phyloP scores from a whole-genome alignment of 208 protist species.

The Trypanosoma avium region DNA sequence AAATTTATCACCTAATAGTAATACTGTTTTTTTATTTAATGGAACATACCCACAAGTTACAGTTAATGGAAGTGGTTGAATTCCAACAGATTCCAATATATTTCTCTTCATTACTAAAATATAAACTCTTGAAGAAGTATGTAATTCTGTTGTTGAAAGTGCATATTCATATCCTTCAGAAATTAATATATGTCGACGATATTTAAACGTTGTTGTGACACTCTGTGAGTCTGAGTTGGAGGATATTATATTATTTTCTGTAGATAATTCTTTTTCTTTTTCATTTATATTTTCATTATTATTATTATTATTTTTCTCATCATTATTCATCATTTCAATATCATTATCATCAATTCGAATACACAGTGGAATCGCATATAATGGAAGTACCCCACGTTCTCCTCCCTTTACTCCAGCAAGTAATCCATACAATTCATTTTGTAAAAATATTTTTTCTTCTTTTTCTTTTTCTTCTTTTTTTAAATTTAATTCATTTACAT shows the following conservation, averaged over 20 bases:
- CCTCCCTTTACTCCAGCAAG: conserved; percentile 20
- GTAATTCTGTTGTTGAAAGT: conserved; percentile 10
- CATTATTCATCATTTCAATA: not conserved
- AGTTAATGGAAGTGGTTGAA: not conserved
- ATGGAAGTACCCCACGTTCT: conserved; percentile 27
- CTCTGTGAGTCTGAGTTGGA: conserved; percentile 1
- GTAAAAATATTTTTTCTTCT: conserved; percentile 30
- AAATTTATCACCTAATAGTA: conserved; percentile 31
- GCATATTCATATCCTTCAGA: conserved; percentile 42
- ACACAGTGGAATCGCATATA: conserved; percentile 50
- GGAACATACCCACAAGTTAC: conserved; percentile 35
- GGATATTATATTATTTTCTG: not conserved
- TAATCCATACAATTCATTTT: conserved; percentile 43
- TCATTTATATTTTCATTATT: conserved; percentile 5
- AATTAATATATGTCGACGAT: conserved; percentile 37
- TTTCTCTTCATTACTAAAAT: conserved; percentile 38
- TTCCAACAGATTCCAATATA: conserved; percentile 21
- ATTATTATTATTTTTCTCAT: not conserved
- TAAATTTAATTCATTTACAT: not conserved
- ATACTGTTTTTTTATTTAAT: conserved; percentile 29
- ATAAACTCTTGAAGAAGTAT: conserved; percentile 34
- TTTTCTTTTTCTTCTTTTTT: not conserved
- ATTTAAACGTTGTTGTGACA: conserved; percentile 58
- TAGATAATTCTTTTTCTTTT: not conserved
- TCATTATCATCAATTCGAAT: conserved; percentile 35